Conservation (phyloP, 192 early-diverging fungal genomes). For the Backusella morwellensis region DNA sequence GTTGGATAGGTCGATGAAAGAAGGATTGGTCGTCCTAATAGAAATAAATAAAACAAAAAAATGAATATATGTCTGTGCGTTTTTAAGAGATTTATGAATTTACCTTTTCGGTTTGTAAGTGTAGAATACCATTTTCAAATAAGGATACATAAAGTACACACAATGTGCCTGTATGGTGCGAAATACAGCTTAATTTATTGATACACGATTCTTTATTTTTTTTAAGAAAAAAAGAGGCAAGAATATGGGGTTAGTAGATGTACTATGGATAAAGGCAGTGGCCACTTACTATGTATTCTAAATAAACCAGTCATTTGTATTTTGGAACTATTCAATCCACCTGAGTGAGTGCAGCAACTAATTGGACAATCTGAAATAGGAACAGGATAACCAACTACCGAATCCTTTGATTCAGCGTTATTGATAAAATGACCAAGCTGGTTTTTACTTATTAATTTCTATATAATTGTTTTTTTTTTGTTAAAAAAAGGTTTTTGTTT, state of each 20-base stretch:
- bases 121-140: constrained; percentile 8
- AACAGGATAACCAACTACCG: not conserved
- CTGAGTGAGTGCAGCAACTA: not conserved
- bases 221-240: not conserved
- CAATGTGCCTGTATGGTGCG: not conserved
- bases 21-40: not conserved
- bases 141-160: constrained; percentile 6
- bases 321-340: not conserved
- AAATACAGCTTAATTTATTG: constrained; percentile 9
- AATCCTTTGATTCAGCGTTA: not conserved
- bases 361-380: constrained; percentile 2
- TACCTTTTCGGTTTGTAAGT: constrained; percentile 13
- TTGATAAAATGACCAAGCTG: not conserved
- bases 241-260: too few species aligned
- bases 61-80: not conserved
- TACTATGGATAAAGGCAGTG: not conserved
- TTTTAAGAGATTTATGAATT: not conserved
- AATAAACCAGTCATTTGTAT: constrained; percentile 4
- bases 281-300: constrained; percentile 5
- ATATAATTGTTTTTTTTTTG: not conserved
- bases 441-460: not conserved
- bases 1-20: constrained; percentile 12
- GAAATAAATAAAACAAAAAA: not conserved
- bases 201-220: constrained; percentile 12
- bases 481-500: not conserved